Conservation (phyloP, 768 basidiomycete genomes). For the Kwoniella botswanensis region DNA sequence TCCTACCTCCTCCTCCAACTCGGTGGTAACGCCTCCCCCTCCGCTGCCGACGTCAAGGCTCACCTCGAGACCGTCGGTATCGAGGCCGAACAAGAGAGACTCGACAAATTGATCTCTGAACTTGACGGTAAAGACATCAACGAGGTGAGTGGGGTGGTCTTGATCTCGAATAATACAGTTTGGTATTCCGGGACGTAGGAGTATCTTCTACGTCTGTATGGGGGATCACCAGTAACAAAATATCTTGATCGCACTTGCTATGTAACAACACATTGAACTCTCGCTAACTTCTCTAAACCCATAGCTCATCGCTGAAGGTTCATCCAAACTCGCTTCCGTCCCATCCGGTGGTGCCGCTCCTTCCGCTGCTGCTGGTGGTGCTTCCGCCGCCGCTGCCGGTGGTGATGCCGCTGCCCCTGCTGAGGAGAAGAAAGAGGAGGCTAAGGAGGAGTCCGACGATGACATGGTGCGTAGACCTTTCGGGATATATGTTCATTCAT, state of each 20-base stretch:
- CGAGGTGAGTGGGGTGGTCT: constrained; percentile 62
- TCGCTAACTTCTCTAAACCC: neutral
- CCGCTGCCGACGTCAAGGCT: constrained; percentile 83
- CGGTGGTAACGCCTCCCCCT: constrained; percentile 88
- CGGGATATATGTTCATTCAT: too few species aligned
- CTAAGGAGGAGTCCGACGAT: constrained; percentile 90
- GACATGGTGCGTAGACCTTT: constrained; percentile 71
- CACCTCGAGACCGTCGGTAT: constrained; percentile 85
- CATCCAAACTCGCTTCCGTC: constrained; percentile 92
- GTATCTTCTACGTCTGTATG: too few species aligned
- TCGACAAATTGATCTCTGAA: constrained; percentile 83
- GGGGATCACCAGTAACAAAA: too few species aligned
- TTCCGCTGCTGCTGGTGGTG: constrained; percentile 65
- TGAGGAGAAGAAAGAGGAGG: constrained; percentile 74
- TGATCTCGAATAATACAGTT: neutral
- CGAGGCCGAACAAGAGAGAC: constrained; percentile 80
- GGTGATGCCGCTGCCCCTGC: constrained; percentile 67
- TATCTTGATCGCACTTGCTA: too few species aligned
- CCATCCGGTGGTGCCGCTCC: constrained; percentile 74
- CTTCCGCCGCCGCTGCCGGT: constrained; percentile 64
- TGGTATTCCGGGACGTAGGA: too few species aligned
- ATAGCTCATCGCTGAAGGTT: constrained; percentile 89
- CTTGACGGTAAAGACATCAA: constrained; percentile 87
- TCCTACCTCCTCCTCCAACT: constrained; percentile 95
- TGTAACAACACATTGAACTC: too few species aligned